Evolutionary conservation across 2,329 filamentous ascomycete genomes (phyloP), one percentile per base, ranked within the genome.

Genomic region (Trichoderma sp.): DNA sequence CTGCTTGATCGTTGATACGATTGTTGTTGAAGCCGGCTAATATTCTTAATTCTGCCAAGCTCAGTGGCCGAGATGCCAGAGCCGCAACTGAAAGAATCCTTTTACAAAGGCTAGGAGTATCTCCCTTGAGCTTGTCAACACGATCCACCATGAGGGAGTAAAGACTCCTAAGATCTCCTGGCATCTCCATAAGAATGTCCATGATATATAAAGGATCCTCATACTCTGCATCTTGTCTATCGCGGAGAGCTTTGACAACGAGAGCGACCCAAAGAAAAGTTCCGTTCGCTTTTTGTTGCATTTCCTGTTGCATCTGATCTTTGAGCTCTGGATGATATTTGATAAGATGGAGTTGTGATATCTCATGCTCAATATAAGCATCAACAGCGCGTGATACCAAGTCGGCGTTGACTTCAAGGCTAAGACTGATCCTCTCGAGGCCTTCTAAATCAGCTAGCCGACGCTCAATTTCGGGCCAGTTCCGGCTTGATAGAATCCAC

Each of bases 241-340:
- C 46, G 5, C n/a, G 46, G n/a, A 49, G 46, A 55, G 71, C 60
- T 10, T 72, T 21, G 6, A 59, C 73, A 14, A 73, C 71, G 5
- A 74, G 60, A 0, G 73, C 70, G 0, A 76, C 74, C 74, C 74
- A 76, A 0, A 76, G 69, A 28, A 76, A 76, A 0, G 81, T 83
- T 5, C 71, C 75, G 14, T 81, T 70, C 3, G 80, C 74, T 34
- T 82, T 81, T 5, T 43, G 30, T 0, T 14, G 46, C 3, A 82
- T 37, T 54, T 75, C 43, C 1, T 49, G 0, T 11, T 58, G 4
- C 2, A 76, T 69, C 7, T 70, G 11, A 16, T 58, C 59, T 13
- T 55, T 71, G 18, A 16, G 5, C 0, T 13, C 4, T 21, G 73
- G 39, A 32, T 74, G 71, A 0, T 14, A 2, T 49, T 72, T 70